Conservation (phyloP, 2,329 filamentous ascomycete species). For the Sporothrix humicola region DNA sequence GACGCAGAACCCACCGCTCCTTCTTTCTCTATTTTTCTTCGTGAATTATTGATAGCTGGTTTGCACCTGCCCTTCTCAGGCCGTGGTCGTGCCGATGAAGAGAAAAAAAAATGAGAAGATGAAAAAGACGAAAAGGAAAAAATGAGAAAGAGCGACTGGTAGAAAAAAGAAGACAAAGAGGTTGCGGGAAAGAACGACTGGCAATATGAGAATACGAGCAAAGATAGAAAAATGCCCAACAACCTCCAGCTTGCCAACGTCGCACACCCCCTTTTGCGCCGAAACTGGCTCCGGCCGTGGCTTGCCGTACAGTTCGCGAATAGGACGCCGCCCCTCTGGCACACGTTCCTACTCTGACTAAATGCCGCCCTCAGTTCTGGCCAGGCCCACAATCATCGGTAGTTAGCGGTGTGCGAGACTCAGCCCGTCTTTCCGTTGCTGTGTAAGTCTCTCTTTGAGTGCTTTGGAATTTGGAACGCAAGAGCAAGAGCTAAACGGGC, state of each 20-base stretch:
- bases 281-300: not conserved
- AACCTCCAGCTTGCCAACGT: not conserved
- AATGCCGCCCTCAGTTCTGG: constrained; percentile 24
- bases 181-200: not conserved
- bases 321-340: constrained; percentile 26
- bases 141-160: not conserved
- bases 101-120: not conserved
- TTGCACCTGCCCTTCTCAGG: constrained; percentile 18
- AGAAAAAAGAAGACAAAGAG: not conserved
- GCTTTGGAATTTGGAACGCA: not conserved
- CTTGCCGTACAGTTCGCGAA: constrained; percentile 25
- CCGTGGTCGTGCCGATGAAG: constrained; percentile 4
- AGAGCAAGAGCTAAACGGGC: not conserved
- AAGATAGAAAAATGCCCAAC: not conserved
- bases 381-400: constrained; percentile 14
- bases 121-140: not conserved
- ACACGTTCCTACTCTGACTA: constrained; percentile 24
- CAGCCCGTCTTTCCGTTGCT: constrained; percentile 5
- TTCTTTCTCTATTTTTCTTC: not conserved
- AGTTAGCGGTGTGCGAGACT: constrained; percentile 24
- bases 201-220: not conserved
- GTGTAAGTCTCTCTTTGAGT: constrained; percentile 6
- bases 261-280: constrained; percentile 10
- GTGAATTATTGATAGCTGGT: not conserved
- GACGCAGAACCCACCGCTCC: not conserved